Conservation (phyloP, 1,139 yeast genomes). For the Magnusiomyces fungicola region DNA sequence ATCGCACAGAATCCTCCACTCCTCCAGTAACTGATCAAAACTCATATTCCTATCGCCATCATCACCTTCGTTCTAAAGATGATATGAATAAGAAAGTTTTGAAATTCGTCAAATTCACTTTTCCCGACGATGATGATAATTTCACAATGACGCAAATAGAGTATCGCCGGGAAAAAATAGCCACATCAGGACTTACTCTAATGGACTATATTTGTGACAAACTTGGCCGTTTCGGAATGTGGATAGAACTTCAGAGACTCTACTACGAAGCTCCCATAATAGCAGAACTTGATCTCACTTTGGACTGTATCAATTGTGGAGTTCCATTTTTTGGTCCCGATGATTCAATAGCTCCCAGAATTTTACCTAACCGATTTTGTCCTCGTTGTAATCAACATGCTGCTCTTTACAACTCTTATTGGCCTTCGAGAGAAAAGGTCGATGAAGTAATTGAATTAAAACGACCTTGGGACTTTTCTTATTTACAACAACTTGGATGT, state of each 20-base stretch:
- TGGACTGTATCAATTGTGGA: slow-evolving; percentile 24
- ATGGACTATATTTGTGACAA: slow-evolving; percentile 12
- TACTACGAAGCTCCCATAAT: slow-evolving; percentile 21
- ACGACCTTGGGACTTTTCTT: slow-evolving; percentile 15
- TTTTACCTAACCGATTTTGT: slow-evolving; percentile 19
- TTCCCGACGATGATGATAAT: slow-evolving; percentile 13
- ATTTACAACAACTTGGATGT: slow-evolving; percentile 12
- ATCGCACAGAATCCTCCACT: neutral
- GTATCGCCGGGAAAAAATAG: neutral
- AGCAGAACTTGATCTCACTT: slow-evolving; percentile 15
- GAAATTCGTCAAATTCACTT: slow-evolving; percentile 10
- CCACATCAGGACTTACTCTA: slow-evolving; percentile 8
- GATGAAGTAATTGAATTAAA: slow-evolving; percentile 19
- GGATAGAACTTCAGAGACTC: slow-evolving; percentile 13
- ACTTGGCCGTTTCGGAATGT: slow-evolving; percentile 8
- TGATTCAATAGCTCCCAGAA: slow-evolving; percentile 14
- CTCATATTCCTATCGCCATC: neutral
- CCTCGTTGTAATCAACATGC: slow-evolving; percentile 32
- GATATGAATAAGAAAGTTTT: slow-evolving; percentile 1
- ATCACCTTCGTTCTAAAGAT: slow-evolving; percentile 1
- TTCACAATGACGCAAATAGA: slow-evolving; percentile 10
- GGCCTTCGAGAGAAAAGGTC: slow-evolving; percentile 24
- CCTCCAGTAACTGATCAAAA: too few species aligned
- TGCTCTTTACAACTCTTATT: slow-evolving; percentile 23
- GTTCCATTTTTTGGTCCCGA: slow-evolving; percentile 21